A percentile compares a stretch with the other conserved stretches of the same genome.
Evolutionary conservation across 768 basidiomycete species (phyloP).

Genomic region (Vararia minispora): DNA sequence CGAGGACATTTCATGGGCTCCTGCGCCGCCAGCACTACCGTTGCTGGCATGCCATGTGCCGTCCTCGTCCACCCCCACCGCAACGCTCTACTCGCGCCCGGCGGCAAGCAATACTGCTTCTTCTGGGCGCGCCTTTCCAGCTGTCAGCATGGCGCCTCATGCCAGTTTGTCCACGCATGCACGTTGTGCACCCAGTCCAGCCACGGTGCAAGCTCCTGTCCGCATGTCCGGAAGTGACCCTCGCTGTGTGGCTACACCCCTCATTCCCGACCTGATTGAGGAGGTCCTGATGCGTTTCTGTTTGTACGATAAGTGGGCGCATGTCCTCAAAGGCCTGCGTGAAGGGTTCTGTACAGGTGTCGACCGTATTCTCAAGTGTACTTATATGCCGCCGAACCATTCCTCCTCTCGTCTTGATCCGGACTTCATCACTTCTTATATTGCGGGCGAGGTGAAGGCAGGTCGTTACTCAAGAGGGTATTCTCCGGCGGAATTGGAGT

Average conservation of each 20-base stretch:
- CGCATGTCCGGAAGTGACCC: slow-evolving; percentile 19
- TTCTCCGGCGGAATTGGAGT: slow-evolving; percentile 9
- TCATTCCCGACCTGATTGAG: slow-evolving; percentile 16
- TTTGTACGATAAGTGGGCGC: slow-evolving; percentile 16
- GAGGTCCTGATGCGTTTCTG: slow-evolving; percentile 8
- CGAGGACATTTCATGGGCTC: slow-evolving; percentile 16
- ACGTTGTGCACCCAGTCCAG: slow-evolving; percentile 18
- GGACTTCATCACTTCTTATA: not conserved
- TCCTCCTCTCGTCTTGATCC: not conserved
- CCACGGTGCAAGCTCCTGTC: slow-evolving; percentile 23
- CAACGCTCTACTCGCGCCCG: slow-evolving; percentile 15
- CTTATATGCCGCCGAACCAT: slow-evolving; percentile 1
- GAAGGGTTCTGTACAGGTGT: slow-evolving; percentile 3
- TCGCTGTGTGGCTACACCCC: slow-evolving; percentile 22
- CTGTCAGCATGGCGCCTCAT: slow-evolving; percentile 14
- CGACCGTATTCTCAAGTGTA: slow-evolving; percentile 8
- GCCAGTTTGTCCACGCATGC: slow-evolving; percentile 21
- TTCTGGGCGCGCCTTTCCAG: slow-evolving; percentile 12
- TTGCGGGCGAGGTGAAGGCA: too few species aligned
- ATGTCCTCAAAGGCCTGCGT: slow-evolving; percentile 22
- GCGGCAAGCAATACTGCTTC: slow-evolving; percentile 21
- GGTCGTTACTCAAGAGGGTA: too few species aligned
- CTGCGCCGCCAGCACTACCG: slow-evolving; percentile 15
- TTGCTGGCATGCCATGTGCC: slow-evolving; percentile 16
- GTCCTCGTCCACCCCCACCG: slow-evolving; percentile 5